These are phyloP conservation scores for Auriscalpium vulgare DNA, from an alignment of 768 basidiomycete species.

Conservation along the genomic window DNA sequence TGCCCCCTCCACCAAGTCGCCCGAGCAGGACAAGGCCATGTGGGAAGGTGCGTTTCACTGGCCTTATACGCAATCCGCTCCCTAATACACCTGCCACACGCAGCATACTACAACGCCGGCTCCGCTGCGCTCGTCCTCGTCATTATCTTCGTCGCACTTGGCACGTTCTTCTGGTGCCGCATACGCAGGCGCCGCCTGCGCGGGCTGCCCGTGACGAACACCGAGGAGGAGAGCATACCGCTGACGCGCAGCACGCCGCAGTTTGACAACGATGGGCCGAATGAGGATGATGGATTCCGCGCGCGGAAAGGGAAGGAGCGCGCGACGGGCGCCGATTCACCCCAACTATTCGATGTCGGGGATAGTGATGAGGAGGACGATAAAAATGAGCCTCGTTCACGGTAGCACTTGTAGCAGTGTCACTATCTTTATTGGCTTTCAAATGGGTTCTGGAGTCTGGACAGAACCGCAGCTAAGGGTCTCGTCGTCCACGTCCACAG, in stretches of 20 bases:
- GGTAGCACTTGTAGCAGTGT: neutral
- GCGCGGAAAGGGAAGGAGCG: slow-evolving; percentile 30
- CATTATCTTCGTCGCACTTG: slow-evolving; percentile 59
- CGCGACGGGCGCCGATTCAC: slow-evolving; percentile 21
- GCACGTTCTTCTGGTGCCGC: slow-evolving; percentile 76
- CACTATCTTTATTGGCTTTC: neutral
- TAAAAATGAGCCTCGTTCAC: neutral
- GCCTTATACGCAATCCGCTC: neutral
- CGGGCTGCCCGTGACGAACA: slow-evolving; percentile 33
- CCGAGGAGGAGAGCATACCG: slow-evolving; percentile 63
- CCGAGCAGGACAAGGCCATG: slow-evolving; percentile 76
- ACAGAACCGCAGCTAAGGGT: no score
- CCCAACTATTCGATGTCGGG: slow-evolving; percentile 37
- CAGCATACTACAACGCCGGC: slow-evolving; percentile 93
- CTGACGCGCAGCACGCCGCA: slow-evolving; percentile 34
- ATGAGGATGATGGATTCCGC: slow-evolving; percentile 9
- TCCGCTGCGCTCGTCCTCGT: slow-evolving; percentile 81
- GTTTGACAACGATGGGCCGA: slow-evolving; percentile 13
- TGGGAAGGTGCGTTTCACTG: slow-evolving; percentile 66
- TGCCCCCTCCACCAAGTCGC: slow-evolving; percentile 45
- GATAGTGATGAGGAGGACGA: slow-evolving; percentile 38
- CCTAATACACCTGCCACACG: neutral
- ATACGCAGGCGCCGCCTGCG: slow-evolving; percentile 35
- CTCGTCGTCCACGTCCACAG: no score
- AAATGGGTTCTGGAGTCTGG: neutral